A percentile compares a stretch with the other conserved stretches of the same genome.
Evolutionary conservation across 352 stramenopile species (phyloP).

Genomic region (Phytophthora pluvialis): DNA sequence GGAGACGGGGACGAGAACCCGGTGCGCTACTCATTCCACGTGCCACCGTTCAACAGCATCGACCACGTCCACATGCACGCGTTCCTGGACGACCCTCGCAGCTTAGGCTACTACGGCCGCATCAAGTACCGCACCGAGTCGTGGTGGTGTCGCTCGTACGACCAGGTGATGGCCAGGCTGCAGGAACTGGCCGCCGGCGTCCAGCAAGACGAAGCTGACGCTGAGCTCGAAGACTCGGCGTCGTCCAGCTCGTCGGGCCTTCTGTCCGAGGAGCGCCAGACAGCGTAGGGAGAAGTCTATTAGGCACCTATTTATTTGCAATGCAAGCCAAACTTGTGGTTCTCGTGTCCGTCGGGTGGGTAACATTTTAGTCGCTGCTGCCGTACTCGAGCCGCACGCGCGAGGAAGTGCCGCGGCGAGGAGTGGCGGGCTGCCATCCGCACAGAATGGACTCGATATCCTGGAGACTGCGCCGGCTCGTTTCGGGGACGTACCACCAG

Average conservation of each 20-base stretch:
- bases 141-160: constrained; percentile 85
- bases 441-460: constrained; percentile 82
- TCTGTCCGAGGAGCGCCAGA: constrained; percentile 19
- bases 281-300: constrained; percentile 16
- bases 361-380: constrained; percentile 29
- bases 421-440: constrained; percentile 77
- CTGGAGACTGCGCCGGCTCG: constrained; percentile 75
- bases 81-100: constrained; percentile 52
- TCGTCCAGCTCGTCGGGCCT: constrained; percentile 23
- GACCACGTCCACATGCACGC: constrained; percentile 91
- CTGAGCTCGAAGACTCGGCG: constrained; percentile 19
- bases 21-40: constrained; percentile 66
- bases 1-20: constrained; percentile 10
- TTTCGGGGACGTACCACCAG: constrained; percentile 79
- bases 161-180: constrained; percentile 62
- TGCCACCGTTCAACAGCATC: constrained; percentile 88
- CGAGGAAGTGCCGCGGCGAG: constrained; percentile 52
- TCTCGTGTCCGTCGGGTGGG: constrained; percentile 6
- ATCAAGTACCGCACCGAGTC: constrained; percentile 86
- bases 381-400: constrained; percentile 57
- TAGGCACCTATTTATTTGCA: constrained; percentile 37
- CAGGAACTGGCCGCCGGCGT: constrained; percentile 18
- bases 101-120: constrained; percentile 59
- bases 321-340: constrained; percentile 22
- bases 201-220: constrained; percentile 12